Base-by-base conservation (phyloP, 2,329 filamentous ascomycete genomes). In the Claviceps arundinis region DNA sequence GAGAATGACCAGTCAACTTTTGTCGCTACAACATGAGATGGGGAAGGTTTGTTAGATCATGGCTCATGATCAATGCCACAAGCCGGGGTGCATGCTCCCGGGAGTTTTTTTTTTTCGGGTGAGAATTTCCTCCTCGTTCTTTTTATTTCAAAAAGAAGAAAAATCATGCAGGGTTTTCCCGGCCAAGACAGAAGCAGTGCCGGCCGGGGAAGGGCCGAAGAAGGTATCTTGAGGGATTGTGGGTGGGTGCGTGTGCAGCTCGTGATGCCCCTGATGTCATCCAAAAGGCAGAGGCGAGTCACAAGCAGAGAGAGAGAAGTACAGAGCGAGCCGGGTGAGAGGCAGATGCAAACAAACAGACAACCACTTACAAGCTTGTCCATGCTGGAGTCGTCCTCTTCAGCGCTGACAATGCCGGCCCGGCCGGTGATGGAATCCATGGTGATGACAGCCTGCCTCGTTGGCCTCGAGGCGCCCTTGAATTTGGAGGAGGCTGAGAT, bases 341-440 rank as follows among this genome's bases (percentile, higher is more conserved):
- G 17, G 17, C n/a, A 37, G 26, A 37, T 34, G 26, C 48, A 42
- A 50, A 43, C 24, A 16, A 37, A 11, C 24, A 34, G 56, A 52
- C 22, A n/a, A 4, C 24, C 24, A 70, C 76, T 72, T 73, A 83
- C 80, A 70, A 82, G 70, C 63, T 74, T 76, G 58, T 78, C 76
- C 71, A 82, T 74, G 59, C 66, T 70, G 56, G 70, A 70, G 56
- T 70, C 74, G 66, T 75, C 73, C 50, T 75, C 70, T 56, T 71
- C 64, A 58, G 77, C 73, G 62, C 74, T 70, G 61, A 83, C 73
- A 58, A 80, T 66, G 61, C 78, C 78, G 60, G 77, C 77, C 68
- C 74, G 76, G 65, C 76, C 76, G 56, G 73, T 74, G 50, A 68
- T 63, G 54, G 66, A 62, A 64, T 70, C 65, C 68, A 70, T 70